Conservation (phyloP, 768 basidiomycete species). For the Kwoniella mangroviensis region DNA sequence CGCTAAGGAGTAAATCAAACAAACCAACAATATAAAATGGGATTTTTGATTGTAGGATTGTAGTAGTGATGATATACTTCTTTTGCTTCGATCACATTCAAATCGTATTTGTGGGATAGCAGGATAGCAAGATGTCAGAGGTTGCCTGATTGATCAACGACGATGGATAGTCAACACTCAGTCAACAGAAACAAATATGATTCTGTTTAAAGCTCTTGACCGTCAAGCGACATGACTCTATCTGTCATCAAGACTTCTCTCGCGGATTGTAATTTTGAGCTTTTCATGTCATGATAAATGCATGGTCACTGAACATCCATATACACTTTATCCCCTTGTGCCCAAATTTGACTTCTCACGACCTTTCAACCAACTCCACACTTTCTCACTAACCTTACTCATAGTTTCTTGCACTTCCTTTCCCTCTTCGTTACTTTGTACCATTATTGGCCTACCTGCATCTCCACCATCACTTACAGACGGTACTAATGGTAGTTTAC, state of each 20-base stretch:
- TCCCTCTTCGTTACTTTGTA: slow-evolving; percentile 39
- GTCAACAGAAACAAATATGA: no score
- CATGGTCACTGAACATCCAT: background rate
- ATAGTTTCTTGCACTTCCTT: slow-evolving; percentile 49
- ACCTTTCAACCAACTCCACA: slow-evolving; percentile 45
- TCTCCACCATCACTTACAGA: slow-evolving; percentile 77
- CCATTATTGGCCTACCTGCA: slow-evolving; percentile 62
- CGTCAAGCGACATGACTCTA: no score
- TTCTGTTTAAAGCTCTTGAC: no score
- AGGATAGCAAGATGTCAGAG: no score
- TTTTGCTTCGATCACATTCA: slow-evolving; percentile 1
- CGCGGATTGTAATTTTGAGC: no score
- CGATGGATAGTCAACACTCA: no score
- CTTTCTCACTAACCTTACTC: slow-evolving; percentile 38
- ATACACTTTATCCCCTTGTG: slow-evolving; percentile 22
- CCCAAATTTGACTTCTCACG: slow-evolving; percentile 12
- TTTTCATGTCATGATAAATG: no score
- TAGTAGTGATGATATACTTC: slow-evolving; percentile 2
- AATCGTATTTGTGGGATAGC: background rate
- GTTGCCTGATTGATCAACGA: no score
- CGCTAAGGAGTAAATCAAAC: slow-evolving; percentile 46
- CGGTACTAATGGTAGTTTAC: slow-evolving; percentile 76
- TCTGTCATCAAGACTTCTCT: no score
- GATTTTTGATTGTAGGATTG: slow-evolving; percentile 14
- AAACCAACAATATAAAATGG: slow-evolving; percentile 7